phyloP scores from a whole-genome alignment of 345 rosid species.

The Tarenaya hassleriana region DNA sequence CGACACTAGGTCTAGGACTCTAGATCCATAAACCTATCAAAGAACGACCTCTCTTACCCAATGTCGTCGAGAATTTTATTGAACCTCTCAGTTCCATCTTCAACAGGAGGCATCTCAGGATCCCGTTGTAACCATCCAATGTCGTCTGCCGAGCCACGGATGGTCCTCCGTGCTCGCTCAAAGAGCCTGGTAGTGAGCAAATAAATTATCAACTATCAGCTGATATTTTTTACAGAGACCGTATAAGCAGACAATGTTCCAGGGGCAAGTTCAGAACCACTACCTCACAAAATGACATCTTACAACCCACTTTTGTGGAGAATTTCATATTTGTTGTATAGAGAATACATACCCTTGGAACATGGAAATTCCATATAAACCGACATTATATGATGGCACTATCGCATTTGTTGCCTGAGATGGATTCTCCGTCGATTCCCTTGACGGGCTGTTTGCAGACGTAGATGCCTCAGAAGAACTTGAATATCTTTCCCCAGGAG shows the following conservation, averaged over 20 bases:
- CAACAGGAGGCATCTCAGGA: conserved; percentile 71
- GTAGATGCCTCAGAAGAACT: conserved; percentile 46
- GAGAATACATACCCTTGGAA: conserved; percentile 64
- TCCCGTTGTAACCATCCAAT: conserved; percentile 83
- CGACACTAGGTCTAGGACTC: conserved; percentile 13
- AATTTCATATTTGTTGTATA: conserved; percentile 15
- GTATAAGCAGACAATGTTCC: conserved; percentile 5
- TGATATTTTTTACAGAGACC: conserved; percentile 3
- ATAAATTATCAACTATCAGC: conserved; percentile 2
- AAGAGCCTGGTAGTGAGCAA: conserved; percentile 48
- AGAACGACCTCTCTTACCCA: conserved; percentile 43
- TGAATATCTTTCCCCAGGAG: conserved; percentile 37
- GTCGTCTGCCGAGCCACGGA: conserved; percentile 94
- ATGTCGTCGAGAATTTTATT: conserved; percentile 65
- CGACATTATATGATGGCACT: conserved; percentile 38
- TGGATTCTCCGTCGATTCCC: conserved; percentile 32
- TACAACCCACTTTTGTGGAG: conserved; percentile 11
- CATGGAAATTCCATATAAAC: conserved; percentile 52
- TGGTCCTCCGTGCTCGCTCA: conserved; percentile 84
- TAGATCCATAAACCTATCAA: conserved; percentile 14
- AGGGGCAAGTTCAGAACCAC: conserved; percentile 4
- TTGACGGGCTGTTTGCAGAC: conserved; percentile 31
- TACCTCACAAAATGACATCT: conserved; percentile 1
- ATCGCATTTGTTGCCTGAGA: conserved; percentile 36
- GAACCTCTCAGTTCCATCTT: conserved; percentile 85